These are phyloP conservation scores for Nitzschia sp. DNA, from an alignment of 108 stramenopile genomes.

Conservation along the genomic window DNA sequence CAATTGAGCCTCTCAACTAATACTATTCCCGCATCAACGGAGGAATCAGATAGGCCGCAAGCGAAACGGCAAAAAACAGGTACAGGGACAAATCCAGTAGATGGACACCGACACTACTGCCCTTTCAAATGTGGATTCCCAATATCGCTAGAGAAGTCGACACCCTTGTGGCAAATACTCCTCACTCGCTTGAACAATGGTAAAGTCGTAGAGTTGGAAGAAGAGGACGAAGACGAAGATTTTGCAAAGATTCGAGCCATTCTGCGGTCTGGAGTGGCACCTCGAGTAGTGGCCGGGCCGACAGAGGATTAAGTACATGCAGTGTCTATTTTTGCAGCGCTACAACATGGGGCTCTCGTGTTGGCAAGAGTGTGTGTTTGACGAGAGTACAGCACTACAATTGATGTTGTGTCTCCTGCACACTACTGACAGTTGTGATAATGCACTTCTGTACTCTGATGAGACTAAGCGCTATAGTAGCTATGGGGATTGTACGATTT, in stretches of 20 bases:
- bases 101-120: constrained; percentile 44
- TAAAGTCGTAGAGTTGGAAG: background rate
- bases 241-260: constrained; percentile 20
- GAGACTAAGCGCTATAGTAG: too few species aligned
- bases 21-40: constrained; percentile 6
- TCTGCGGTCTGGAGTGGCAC: constrained; percentile 27
- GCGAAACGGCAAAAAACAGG: constrained; percentile 20
- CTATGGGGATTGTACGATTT: too few species aligned
- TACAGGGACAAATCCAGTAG: constrained; percentile 5
- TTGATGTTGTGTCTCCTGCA: too few species aligned
- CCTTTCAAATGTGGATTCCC: constrained; percentile 34
- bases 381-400: too few species aligned
- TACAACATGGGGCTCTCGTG: too few species aligned
- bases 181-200: constrained; percentile 11
- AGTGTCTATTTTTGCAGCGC: too few species aligned
- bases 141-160: background rate
- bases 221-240: constrained; percentile 6
- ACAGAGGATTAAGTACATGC: background rate
- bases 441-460: too few species aligned
- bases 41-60: constrained; percentile 4
- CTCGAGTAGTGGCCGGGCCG: background rate
- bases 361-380: too few species aligned
- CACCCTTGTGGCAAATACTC: constrained; percentile 34
- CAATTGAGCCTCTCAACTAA: constrained; percentile 1
- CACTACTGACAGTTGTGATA: too few species aligned